These are phyloP conservation scores for Babesia gibsoni DNA, from an alignment of 169 alveolate species.

Conservation along the genomic window DNA sequence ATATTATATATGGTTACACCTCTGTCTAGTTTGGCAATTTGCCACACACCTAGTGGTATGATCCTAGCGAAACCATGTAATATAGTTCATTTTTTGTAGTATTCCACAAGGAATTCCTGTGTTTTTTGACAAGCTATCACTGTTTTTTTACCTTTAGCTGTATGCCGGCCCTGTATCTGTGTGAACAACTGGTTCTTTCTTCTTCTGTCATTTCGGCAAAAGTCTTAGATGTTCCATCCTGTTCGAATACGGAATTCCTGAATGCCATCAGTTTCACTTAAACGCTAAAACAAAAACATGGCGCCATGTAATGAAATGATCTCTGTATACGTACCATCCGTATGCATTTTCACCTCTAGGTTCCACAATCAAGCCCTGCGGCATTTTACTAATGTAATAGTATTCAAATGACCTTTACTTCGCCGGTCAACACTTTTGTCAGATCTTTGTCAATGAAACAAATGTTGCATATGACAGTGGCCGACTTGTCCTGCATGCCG, in stretches of 20 bases:
- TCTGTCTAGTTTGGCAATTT: background rate
- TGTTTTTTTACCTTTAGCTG: constrained; percentile 33
- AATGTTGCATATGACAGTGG: constrained; percentile 30
- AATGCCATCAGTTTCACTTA: background rate
- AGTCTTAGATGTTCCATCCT: constrained; percentile 21
- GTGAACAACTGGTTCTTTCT: constrained; percentile 47
- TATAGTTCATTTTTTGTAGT: background rate
- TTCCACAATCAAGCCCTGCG: constrained; percentile 48
- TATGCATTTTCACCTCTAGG: constrained; percentile 39
- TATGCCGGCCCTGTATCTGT: constrained; percentile 50
- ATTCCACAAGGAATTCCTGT: constrained; percentile 37
- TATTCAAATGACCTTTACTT: background rate
- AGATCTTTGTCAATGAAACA: constrained; percentile 48
- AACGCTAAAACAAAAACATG: background rate
- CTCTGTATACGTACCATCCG: constrained; percentile 45
- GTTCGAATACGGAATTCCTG: constrained; percentile 53
- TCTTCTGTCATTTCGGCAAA: constrained; percentile 39
- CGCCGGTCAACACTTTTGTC: constrained; percentile 34
- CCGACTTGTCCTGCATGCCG: constrained; percentile 53
- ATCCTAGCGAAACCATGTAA: no score
- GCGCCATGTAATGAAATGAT: background rate
- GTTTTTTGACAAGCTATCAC: background rate
- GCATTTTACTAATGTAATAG: background rate
- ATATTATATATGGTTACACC: constrained; percentile 8
- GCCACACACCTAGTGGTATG: background rate